Percentiles rank a stretch among this genome's conserved stretches.
Evolutionary conservation across 2,329 filamentous ascomycete genomes (phyloP).

Genomic region (Aspergillus niger): DNA sequence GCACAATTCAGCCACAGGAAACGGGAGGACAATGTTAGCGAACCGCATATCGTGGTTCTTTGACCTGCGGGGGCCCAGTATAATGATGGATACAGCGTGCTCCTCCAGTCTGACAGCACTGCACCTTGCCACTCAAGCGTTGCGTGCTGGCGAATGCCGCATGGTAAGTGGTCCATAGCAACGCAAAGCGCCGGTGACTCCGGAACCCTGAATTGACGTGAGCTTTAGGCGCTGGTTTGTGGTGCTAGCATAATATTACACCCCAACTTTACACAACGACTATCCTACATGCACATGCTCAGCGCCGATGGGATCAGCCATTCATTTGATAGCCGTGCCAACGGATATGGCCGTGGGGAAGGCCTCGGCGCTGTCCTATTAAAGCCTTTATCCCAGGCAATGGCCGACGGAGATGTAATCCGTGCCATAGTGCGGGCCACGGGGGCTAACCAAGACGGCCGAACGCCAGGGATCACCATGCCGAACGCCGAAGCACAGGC

Average conservation of each 20-base stretch:
- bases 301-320: constrained; percentile 50
- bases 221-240: constrained; percentile 26
- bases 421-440: constrained; percentile 29
- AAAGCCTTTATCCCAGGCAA: constrained; percentile 50
- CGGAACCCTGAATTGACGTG: no score
- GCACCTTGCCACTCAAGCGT: constrained; percentile 26
- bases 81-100: constrained; percentile 45
- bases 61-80: constrained; percentile 36
- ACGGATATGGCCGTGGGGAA: constrained; percentile 57
- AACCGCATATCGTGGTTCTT: constrained; percentile 44
- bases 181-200: no score
- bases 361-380: constrained; percentile 50
- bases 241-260: constrained; percentile 39
- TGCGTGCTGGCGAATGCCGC: constrained; percentile 25
- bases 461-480: constrained; percentile 44
- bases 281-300: constrained; percentile 36
- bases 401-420: constrained; percentile 48
- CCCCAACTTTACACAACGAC: constrained; percentile 27
- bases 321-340: constrained; percentile 50
- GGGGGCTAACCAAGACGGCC: constrained; percentile 38
- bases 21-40: constrained; percentile 32
- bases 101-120: constrained; percentile 32
- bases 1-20: constrained; percentile 28
- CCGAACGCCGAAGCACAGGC: constrained; percentile 43
- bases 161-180: background rate